Conservation (phyloP, 164 flowering plant genomes). For the Vitis cinerea region DNA sequence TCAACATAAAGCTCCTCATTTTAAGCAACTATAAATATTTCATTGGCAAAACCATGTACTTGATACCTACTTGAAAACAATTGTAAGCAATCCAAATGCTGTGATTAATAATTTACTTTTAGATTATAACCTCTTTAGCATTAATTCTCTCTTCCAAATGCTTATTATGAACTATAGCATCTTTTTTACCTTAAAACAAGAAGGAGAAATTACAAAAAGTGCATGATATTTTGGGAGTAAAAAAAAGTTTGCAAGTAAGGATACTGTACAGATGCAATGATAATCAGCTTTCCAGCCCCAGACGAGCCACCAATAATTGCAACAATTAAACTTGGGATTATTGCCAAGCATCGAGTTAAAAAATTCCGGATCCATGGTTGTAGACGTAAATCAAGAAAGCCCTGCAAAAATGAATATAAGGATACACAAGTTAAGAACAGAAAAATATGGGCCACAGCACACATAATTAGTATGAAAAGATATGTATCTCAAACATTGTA, state of each 20-base stretch:
- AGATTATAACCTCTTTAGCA: too few species aligned
- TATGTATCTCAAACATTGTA: too few species aligned
- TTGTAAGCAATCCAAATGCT: too few species aligned
- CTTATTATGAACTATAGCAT: too few species aligned
- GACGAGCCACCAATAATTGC: constrained; percentile 86
- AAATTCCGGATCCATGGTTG: constrained; percentile 84
- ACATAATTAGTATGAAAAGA: background rate
- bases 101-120: too few species aligned
- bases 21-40: too few species aligned
- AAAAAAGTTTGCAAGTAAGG: background rate
- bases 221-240: background rate
- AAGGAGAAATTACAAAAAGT: background rate
- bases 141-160: too few species aligned
- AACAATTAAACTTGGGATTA: constrained; percentile 86
- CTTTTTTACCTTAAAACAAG: background rate
- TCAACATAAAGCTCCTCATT: too few species aligned
- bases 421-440: background rate
- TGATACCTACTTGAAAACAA: too few species aligned
- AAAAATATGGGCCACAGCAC: background rate
- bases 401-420: constrained; percentile 36
- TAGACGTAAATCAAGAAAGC: constrained; percentile 79
- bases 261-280: constrained; percentile 77
- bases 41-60: too few species aligned
- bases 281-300: constrained; percentile 88
- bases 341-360: constrained; percentile 83